Evolutionary conservation across 1,284 basidiomycete species (phyloP), one percentile per base, ranked within the genome.

Genomic region (Ganoderma lucidum): DNA sequence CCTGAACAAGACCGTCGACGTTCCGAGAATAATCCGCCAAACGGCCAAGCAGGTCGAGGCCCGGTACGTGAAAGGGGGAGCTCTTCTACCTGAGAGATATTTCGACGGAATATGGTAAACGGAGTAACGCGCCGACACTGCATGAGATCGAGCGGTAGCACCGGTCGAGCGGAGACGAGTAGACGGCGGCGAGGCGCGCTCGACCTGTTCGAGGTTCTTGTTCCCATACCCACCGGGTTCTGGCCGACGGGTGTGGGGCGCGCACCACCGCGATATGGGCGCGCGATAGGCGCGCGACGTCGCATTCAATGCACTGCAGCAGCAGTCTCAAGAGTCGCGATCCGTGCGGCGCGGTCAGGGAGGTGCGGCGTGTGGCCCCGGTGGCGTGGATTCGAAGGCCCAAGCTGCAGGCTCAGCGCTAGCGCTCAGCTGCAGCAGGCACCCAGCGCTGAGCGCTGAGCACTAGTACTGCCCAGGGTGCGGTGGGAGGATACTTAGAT

Each of bases 151-250:
- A 23, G n/a, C n/a, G 23, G 45, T n/a, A 8, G n/a, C 15, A 17
- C 9, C 23, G 45, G 9, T 1, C n/a, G 17, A 23, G 45, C n/a
- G 45, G 45, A 23, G 45, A 10, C 45, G 45, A 56, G 30, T 1
- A 32, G 14, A 23, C 15, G 55, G 48, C 23, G 48, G 48, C 23
- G 48, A 51, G 23, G 48, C 48, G 48, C 48, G 48, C 48, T 28
- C 23, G 48, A 23, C 10, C 23, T 3, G 48, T 28, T 28, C 48
- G 23, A 28, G 48, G 48, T 8, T 23, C 23, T 12, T n/a, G 39
- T 67, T 72, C 71, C 59, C 71, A 72, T 63, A 65, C 60, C 55
- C 68, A 41, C 71, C 71, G 71, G 62, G 12, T 66, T 61, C 41
- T 69, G 56, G 4, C 71, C 71, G 45, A 48, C 19, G 68, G 59